Evolutionary conservation across 345 rosid genomes (phyloP), one percentile per base, ranked within the genome.

Genomic region (Acer negundo): DNA sequence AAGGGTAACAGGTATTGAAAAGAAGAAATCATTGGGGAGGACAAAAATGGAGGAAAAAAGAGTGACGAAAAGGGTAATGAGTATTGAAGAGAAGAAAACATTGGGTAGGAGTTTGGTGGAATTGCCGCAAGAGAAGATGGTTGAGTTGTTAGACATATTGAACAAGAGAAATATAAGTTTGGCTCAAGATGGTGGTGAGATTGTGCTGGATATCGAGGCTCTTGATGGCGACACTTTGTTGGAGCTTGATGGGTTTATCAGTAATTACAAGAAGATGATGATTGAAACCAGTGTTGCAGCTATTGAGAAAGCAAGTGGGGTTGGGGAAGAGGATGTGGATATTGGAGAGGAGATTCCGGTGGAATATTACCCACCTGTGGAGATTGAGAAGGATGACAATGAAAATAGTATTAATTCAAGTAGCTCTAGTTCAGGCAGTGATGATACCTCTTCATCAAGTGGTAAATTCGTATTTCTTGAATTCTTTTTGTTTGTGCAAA

Each of bases 251-350:
- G 47, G 86, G 55, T 81, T 86, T 26, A 86, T 84, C 40, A 61
- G 68, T 58, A 74, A 82, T 72, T 78, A 73, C 68, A 80, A 80
- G 69, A 86, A 84, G 2, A 8, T 42, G 46, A 42, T 42, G 46
- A 42, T 9, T 42, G 46, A 35, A 35, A 24, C 6, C 3, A 26
- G 16, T 10, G 10, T n/a, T 59, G 63, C 22, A 59, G 28, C 23
- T 23, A 20, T 22, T 61, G 65, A 61, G 79, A 20, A 62, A 53
- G 16, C 3, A 46, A 83, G 77, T 66, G 88, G 16, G 13, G 75
- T 77, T 65, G 83, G 75, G 38, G 86, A 87, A 26, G 90, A 87
- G 69, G 87, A 87, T 65, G 90, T 87, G n/a, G 89, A 87, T 82
- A 87, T 87, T 22, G 89, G 86, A 15, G 89, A 87, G 51, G 89